Evolutionary conservation across 345 rosid species (phyloP), one percentile per base, ranked within the genome.

Genomic region (Balakata baccata): DNA sequence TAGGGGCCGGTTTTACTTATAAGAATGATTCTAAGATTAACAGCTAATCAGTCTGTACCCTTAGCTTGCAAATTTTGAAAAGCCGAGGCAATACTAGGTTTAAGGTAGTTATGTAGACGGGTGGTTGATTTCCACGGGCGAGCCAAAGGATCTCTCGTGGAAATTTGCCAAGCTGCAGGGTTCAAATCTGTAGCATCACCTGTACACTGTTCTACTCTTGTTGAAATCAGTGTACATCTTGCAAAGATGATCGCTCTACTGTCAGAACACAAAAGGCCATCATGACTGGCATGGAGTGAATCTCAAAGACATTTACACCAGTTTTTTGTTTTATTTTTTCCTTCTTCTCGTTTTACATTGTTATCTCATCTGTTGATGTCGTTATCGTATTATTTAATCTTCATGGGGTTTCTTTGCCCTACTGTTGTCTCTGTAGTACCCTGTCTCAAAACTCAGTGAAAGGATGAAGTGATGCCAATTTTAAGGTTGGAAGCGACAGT

Each of bases 131-230:
- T 34, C 16, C 68, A 23, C 34, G 71, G 73, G 39, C 63, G 63
- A 10, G 17, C 74, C 76, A 38, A 73, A 73, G 80, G 47, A 61
- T 64, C 17, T 11, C 51, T 71, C 64, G 25, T 60, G 71, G 67
- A n/a, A 58, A 67, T 37, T n/a, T 7, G 47, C 23, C 10, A 7
- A 46, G 68, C 34, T 45, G 63, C 49, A 0, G 68, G 29, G 38
- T 64, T 49, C 72, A 23, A 16, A 22, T 56, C 64, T 66, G 25
- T 4, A n/a, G 71, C 70, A 29, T 49, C 76, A 54, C 73, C 43
- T 18, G 17, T 22, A 13, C 66, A 69, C 69, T 50, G 73, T 37
- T 11, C 14, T 49, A 64, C 71, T 56, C 22, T 3, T 53, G 5
- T 23, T 46, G 20, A 72, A 72, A 70, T 71, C 43, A 68, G 70